Conservation (phyloP, 2,329 filamentous ascomycete species). For the Hypoxylon sp. region DNA sequence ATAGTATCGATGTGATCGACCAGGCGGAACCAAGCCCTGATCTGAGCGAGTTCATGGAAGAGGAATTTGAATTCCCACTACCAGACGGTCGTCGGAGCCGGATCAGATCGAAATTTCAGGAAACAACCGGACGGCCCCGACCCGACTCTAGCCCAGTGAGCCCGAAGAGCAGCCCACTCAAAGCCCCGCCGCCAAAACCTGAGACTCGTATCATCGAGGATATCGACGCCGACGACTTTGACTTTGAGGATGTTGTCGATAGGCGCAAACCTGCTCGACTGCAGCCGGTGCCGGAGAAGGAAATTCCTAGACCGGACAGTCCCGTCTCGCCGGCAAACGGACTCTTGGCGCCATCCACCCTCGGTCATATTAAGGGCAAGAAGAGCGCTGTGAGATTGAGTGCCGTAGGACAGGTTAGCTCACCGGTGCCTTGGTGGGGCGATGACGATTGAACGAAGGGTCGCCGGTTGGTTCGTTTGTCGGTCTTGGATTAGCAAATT, state of each 20-base stretch:
- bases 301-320: conserved; percentile 59
- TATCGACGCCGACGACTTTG: conserved; percentile 45
- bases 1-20: conserved; percentile 48
- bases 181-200: conserved; percentile 22
- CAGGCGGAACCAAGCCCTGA: conserved; percentile 53
- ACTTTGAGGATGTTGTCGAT: conserved; percentile 38
- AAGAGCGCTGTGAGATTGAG: conserved; percentile 61
- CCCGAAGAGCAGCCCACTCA: conserved; percentile 29
- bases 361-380: conserved; percentile 48
- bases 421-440: conserved; percentile 58
- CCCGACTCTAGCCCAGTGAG: conserved; percentile 46
- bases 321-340: conserved; percentile 47
- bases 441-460: conserved; percentile 56
- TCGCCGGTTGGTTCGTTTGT: not conserved
- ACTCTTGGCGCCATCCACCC: conserved; percentile 43
- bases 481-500: conserved; percentile 3
- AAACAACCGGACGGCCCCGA: conserved; percentile 30
- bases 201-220: conserved; percentile 36
- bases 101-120: conserved; percentile 36
- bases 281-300: conserved; percentile 35
- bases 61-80: conserved; percentile 46
- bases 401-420: conserved; percentile 56
- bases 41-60: conserved; percentile 58
- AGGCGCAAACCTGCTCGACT: conserved; percentile 23
- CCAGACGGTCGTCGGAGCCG: conserved; percentile 45